Conservation (phyloP, 257 asterid genomes). For the Solanum sitiens region DNA sequence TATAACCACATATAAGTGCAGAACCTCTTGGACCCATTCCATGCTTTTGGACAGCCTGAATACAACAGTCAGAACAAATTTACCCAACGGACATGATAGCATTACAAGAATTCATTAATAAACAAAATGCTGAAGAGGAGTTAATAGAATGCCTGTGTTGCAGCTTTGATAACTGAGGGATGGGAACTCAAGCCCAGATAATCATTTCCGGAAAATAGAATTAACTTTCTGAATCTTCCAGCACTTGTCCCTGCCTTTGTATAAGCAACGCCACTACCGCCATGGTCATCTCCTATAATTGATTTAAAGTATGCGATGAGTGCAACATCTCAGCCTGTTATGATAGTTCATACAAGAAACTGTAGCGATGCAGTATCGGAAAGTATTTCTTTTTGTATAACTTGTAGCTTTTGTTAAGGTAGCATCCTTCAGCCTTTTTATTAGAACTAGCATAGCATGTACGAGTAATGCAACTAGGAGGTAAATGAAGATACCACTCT, state of each 20-base stretch:
- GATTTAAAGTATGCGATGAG: neutral
- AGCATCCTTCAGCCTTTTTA: neutral
- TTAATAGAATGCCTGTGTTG: slow-evolving; percentile 40
- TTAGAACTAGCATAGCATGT: neutral
- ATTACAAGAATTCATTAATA: neutral
- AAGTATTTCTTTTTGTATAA: neutral
- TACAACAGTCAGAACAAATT: neutral
- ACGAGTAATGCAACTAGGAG: neutral
- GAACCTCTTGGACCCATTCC: slow-evolving; percentile 99
- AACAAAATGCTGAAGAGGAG: neutral
- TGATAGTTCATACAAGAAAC: neutral
- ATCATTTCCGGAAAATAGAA: slow-evolving; percentile 91
- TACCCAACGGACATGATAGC: neutral
- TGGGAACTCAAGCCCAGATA: slow-evolving; percentile 91
- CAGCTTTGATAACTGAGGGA: slow-evolving; percentile 69
- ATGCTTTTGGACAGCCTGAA: slow-evolving; percentile 75
- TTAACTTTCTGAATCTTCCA: slow-evolving; percentile 51
- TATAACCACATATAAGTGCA: slow-evolving; percentile 89
- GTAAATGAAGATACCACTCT: neutral
- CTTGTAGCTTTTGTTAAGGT: neutral
- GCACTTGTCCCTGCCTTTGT: slow-evolving; percentile 16
- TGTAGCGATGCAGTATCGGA: neutral
- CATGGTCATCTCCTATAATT: slow-evolving; percentile 48
- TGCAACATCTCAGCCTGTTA: neutral
- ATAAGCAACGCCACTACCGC: slow-evolving; percentile 14